Evolutionary conservation across 139 green algal species (phyloP), one percentile per base, ranked within the genome.

Genomic region (Dunaliella primolecta): DNA sequence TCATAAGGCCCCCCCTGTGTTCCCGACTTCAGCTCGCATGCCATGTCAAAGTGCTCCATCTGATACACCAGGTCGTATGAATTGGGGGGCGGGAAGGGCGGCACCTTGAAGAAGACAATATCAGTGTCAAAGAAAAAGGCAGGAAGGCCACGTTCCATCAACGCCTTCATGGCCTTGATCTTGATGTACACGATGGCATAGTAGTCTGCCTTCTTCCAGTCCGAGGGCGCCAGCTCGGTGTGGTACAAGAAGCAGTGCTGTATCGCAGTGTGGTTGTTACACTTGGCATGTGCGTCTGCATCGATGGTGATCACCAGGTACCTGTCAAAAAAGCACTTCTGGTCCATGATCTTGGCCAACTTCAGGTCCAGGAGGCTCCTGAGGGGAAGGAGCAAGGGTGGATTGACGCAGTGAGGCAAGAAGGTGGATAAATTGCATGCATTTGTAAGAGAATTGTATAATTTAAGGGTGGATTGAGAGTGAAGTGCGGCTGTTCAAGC

Each of bases 261-360:
- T 15, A 64, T 15, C 7, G 46, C 46, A 64, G 46, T 7, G 46
- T 64, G 46, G 15, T 15, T 64, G 7, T 64, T 64, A 25, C 72
- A 78, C 29, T 33, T 32, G 72, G 29, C 72, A 3, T 78, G 72
- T 33, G 72, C 72, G 11, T 33, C 29, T 20, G 72, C 72, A 32
- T 32, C 72, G 21, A 78, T 78, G 29, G 29, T 33, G n/a, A 36
- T 36, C 72, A 78, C 72, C 72, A 36, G 72, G n/a, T 78, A 33
- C 21, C 72, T 78, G 72, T 78, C 72, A 78, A 78, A 78, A 3
- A 78, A 33, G 29, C 29, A 36, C 29, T 78, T 78, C 72, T 64
- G 7, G 46, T 64, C 46, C 15, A 64, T 25, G 46, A 64, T 64
- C 46, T 64, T 64, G n/a, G n/a, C 72, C 29, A 78, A 20, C 24